Evolutionary conservation across 2,329 filamentous ascomycete genomes (phyloP).

Genomic region (Sordariomycetes sp.): DNA sequence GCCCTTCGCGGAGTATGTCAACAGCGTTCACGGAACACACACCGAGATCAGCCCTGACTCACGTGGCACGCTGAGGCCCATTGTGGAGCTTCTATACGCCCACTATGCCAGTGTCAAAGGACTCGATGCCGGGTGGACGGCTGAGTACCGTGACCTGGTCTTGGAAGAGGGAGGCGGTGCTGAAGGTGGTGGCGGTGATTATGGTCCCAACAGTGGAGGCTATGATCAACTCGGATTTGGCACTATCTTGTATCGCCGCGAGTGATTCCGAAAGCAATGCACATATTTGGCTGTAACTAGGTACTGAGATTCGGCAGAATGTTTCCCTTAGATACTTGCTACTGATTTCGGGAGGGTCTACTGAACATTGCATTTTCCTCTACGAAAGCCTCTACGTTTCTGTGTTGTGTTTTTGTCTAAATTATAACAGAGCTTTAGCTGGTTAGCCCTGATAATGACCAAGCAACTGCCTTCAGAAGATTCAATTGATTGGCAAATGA

Average conservation of each 20-base stretch:
- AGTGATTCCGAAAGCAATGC: too few species aligned
- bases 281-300: too few species aligned
- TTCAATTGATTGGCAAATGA: too few species aligned
- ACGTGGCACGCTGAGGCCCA: slow-evolving; percentile 25
- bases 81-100: slow-evolving; percentile 26
- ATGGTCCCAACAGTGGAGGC: slow-evolving; percentile 27
- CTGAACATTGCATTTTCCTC: too few species aligned
- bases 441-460: too few species aligned
- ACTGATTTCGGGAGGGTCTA: too few species aligned
- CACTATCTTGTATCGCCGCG: slow-evolving; percentile 15
- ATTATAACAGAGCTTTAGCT: too few species aligned
- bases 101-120: slow-evolving; percentile 29
- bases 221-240: slow-evolving; percentile 27
- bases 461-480: too few species aligned
- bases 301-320: too few species aligned
- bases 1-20: slow-evolving; percentile 27
- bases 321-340: too few species aligned
- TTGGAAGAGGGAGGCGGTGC: slow-evolving; percentile 20
- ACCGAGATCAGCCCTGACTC: slow-evolving; percentile 18
- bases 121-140: slow-evolving; percentile 24
- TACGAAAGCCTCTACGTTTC: too few species aligned
- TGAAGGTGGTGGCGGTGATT: slow-evolving; percentile 34
- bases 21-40: slow-evolving; percentile 24
- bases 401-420: too few species aligned
- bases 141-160: slow-evolving; percentile 24